Evolutionary conservation across 768 basidiomycete species (phyloP).

Genomic region (Tricholoma matsutake): DNA sequence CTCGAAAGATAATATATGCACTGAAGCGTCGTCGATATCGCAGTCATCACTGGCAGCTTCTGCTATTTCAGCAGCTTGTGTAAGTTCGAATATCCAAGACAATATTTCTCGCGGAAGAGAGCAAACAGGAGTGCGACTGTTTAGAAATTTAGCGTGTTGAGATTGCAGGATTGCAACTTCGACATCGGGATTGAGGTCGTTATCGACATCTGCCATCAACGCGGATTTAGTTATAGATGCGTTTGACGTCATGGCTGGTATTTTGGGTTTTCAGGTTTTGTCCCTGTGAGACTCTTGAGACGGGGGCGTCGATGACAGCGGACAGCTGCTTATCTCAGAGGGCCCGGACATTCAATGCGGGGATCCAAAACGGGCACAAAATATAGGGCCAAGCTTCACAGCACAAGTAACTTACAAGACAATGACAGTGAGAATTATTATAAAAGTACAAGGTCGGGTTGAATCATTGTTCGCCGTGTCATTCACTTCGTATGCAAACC

Average conservation of each 20-base stretch:
- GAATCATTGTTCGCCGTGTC: not conserved
- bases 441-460: not conserved
- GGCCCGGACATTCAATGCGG: not conserved
- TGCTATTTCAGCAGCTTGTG: slow-evolving; percentile 15
- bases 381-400: not conserved
- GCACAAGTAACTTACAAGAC: not conserved
- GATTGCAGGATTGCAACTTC: not conserved
- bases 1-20: slow-evolving; percentile 29
- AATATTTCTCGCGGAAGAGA: slow-evolving; percentile 31
- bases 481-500: slow-evolving; percentile 32
- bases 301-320: not conserved
- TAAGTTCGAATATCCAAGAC: slow-evolving; percentile 29
- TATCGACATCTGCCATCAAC: not conserved
- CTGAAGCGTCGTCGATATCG: not conserved
- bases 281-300: not conserved
- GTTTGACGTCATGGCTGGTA: not conserved
- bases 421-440: not conserved
- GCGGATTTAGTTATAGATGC: not conserved
- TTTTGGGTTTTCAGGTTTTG: not conserved
- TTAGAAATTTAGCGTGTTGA: slow-evolving; percentile 1
- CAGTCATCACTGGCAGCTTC: slow-evolving; percentile 6
- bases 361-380: not conserved
- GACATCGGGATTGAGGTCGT: not conserved
- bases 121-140: slow-evolving; percentile 14
- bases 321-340: not conserved